A percentile compares a stretch with the other conserved stretches of the same genome.
Conservation (phyloP, 2,329 filamentous ascomycete species). For the Paraconiothyrium sp. region DNA sequence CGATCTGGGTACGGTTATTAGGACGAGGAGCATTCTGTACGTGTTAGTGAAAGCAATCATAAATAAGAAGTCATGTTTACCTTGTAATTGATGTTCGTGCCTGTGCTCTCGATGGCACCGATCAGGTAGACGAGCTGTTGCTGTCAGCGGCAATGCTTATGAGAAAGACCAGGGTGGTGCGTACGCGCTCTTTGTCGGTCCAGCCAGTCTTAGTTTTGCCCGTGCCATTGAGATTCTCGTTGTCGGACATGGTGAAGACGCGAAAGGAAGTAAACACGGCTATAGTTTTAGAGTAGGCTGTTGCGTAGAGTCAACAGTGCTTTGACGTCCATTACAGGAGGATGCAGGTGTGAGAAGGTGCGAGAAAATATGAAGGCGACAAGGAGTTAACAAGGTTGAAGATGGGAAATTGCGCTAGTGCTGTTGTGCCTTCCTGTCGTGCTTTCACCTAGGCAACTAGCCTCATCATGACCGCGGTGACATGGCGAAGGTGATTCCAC, state of each 20-base stretch:
- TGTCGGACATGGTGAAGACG: conserved; percentile 24
- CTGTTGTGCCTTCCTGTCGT: background rate
- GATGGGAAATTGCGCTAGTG: background rate
- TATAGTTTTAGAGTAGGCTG: background rate
- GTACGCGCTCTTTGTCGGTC: conserved; percentile 34
- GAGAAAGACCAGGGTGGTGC: background rate
- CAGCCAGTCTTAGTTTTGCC: conserved; percentile 26
- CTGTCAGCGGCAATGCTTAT: conserved; percentile 16
- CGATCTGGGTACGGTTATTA: conserved; percentile 24
- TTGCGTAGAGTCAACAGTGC: background rate
- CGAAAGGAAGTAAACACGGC: background rate
- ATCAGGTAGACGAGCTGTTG: conserved; percentile 25
- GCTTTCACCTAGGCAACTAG: background rate
- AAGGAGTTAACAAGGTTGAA: background rate
- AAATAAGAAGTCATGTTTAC: background rate
- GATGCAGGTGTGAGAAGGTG: background rate
- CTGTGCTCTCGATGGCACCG: conserved; percentile 30
- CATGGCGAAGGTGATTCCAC: background rate
- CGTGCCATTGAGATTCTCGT: conserved; percentile 17
- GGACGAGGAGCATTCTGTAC: conserved; percentile 33
- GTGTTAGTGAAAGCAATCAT: background rate
- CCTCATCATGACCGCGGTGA: background rate
- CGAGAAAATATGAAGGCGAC: background rate
- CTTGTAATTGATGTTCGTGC: conserved; percentile 25
- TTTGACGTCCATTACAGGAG: background rate